Evolutionary conservation across 1,139 yeast species (phyloP), one percentile per base, ranked within the genome.

Genomic region (Sugiyamaella paludigena): DNA sequence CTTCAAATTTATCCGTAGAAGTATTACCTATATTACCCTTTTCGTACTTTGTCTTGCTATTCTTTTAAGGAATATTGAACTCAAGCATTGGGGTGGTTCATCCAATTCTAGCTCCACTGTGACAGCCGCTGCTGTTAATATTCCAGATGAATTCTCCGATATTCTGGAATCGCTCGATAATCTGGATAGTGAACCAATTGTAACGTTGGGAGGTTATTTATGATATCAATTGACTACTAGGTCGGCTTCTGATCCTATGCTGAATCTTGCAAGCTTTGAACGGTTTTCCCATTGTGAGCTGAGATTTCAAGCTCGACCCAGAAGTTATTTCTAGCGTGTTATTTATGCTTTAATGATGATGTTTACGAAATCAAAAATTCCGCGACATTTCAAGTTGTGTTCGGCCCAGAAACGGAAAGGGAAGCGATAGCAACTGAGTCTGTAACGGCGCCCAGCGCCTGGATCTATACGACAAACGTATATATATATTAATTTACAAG

Each of bases 1-100:
- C 7, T 46, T 50, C 36, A 43, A 48, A 36, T 55, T 55, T 32
- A 54, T 58, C 30, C 58, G 57, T 31, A 44, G 58, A 12, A 36
- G 36, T 7, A 15, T 51, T 4, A 30, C 47, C 2, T 41, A 36
- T 11, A 34, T 40, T 2, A 37, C 45, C 12, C 11, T 51, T 9
- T 33, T 49, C 19, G 13, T 52, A 10, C 34, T 51, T 11, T 13
- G 46, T 6, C 29, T 54, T 15, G 27, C 43, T 26, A 30, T 43
- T 15, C 33, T 43, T 16, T 12, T 41, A 11, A 45, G 39, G 15
- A 12, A 36, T 38, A 30, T 43, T 30, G 38, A 32, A 4, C 15
- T 34, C 7, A 35, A 33, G 3, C 24, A 42, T 16, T 19, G 26
- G 15, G 8, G 35, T 42, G 13, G n/a, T 4, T 35, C 45, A 11